These are phyloP conservation scores for Astrephomene gubernaculifera DNA, from an alignment of 139 green algal genomes.

Conservation along the genomic window DNA sequence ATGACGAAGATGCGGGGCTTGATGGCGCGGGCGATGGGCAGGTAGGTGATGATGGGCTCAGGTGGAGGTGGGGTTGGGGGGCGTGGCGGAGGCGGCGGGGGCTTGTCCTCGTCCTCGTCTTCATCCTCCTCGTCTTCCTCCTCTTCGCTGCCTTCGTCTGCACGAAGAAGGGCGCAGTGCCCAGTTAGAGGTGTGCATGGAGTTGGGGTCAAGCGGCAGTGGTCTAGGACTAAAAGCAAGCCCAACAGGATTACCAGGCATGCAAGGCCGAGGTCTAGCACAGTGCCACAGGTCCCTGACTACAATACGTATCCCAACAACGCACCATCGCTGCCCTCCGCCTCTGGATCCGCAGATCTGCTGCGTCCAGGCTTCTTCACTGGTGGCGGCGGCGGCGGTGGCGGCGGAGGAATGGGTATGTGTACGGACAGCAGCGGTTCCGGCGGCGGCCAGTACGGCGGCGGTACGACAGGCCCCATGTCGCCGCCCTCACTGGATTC, in stretches of 20 bases:
- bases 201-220: too few relatives aligned
- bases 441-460: conserved; percentile 36
- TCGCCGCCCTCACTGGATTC: background rate
- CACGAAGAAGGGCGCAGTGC: background rate
- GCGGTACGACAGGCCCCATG: background rate
- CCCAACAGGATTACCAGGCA: background rate
- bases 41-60: conserved; percentile 34
- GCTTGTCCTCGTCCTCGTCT: conserved; percentile 48
- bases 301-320: too few relatives aligned
- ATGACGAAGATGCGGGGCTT: conserved; percentile 70
- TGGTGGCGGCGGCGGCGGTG: conserved; percentile 11
- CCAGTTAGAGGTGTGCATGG: too few relatives aligned
- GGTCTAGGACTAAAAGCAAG: background rate
- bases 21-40: conserved; percentile 40
- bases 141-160: background rate
- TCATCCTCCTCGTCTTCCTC: background rate
- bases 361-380: background rate
- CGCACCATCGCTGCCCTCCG: conserved; percentile 1
- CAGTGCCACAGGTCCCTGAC: too few relatives aligned
- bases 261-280: background rate
- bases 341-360: too few relatives aligned
- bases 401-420: conserved; percentile 43
- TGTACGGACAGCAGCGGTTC: conserved; percentile 30
- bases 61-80: conserved; percentile 40
- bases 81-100: conserved; percentile 21